Conservation (phyloP, 495 filamentous ascomycete genomes). For the Echria macrotheca region DNA sequence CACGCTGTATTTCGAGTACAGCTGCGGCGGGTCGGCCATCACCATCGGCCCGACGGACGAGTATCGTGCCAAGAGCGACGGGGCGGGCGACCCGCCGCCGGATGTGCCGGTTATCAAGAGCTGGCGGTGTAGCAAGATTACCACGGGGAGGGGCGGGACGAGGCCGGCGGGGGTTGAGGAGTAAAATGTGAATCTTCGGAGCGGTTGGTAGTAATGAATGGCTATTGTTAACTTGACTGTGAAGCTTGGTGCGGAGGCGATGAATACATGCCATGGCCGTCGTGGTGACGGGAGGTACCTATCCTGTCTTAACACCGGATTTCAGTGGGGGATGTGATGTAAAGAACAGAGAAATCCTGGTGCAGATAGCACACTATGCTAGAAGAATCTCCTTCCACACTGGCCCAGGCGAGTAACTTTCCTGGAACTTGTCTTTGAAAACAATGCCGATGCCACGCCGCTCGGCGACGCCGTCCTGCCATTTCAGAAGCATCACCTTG, state of each 20-base stretch:
- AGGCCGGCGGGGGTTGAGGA: too few species aligned
- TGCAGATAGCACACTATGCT: too few species aligned
- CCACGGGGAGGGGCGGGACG: not conserved
- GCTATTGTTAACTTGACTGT: too few species aligned
- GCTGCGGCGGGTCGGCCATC: conserved; percentile 1
- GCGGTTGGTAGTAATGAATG: too few species aligned
- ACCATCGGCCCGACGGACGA: conserved; percentile 1
- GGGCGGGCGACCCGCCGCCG: not conserved
- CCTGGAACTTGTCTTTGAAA: not conserved
- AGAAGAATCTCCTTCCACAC: conserved; percentile 16
- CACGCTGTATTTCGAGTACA: conserved; percentile 3
- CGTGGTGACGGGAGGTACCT: too few species aligned
- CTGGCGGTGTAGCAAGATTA: conserved; percentile 1
- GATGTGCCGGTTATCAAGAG: conserved; percentile 5
- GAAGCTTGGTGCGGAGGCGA: too few species aligned
- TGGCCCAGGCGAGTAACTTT: conserved; percentile 9
- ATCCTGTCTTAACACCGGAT: too few species aligned
- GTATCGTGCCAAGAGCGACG: not conserved
- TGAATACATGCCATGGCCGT: too few species aligned
- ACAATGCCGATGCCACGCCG: conserved; percentile 12
- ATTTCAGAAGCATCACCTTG: conserved; percentile 11
- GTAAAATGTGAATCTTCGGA: too few species aligned
- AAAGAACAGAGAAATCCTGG: too few species aligned
- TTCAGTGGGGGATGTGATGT: too few species aligned
- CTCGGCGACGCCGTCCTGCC: conserved; percentile 10